Percentiles rank a stretch among this genome's conserved stretches.
Conservation (phyloP, 1,284 basidiomycete species). For the Tilletia setariae region DNA sequence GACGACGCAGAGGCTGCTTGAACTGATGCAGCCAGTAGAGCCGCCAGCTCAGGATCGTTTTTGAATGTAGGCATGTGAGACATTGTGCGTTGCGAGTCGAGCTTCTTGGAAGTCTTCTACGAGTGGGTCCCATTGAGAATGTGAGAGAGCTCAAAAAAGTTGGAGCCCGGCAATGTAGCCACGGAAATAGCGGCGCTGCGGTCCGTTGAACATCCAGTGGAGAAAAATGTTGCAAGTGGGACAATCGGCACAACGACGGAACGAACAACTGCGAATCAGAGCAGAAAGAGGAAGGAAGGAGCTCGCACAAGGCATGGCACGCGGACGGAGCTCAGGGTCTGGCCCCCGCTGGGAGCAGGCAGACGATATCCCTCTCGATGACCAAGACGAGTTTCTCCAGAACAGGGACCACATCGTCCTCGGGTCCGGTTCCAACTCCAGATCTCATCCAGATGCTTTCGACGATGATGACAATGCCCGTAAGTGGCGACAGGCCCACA, state of each 20-base stretch:
- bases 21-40: constrained; percentile 32
- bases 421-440: constrained; percentile 35
- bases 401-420: constrained; percentile 73
- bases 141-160: no score
- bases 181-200: neutral
- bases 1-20: constrained; percentile 27
- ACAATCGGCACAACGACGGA: neutral
- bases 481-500: constrained; percentile 34
- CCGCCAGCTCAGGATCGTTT: constrained; percentile 23
- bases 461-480: constrained; percentile 56
- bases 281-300: neutral
- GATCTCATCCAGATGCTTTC: neutral
- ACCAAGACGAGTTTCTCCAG: constrained; percentile 43
- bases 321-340: neutral
- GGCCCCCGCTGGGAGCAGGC: constrained; percentile 13
- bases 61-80: neutral
- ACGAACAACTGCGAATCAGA: neutral
- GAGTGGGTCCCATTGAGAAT: no score
- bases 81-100: no score
- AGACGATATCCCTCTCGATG: constrained; percentile 41
- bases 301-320: neutral
- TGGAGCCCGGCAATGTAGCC: no score
- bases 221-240: neutral
- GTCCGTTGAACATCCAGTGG: neutral
- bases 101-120: no score